Percentiles rank a stretch among this genome's conserved stretches.
Evolutionary conservation across 495 filamentous ascomycete species (phyloP).

Genomic region (Geoglossum glabrum): DNA sequence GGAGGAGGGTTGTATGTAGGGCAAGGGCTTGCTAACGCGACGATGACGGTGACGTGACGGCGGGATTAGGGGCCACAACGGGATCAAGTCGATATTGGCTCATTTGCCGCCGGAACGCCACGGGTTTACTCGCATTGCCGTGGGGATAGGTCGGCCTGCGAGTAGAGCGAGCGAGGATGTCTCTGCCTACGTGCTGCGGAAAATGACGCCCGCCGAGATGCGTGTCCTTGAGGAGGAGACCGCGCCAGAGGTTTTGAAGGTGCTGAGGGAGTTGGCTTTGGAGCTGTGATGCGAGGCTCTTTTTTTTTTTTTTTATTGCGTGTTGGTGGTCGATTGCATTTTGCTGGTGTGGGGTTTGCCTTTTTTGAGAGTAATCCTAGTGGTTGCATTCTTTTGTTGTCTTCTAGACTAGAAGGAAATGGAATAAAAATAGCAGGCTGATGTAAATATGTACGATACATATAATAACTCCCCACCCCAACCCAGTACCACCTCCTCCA

Average conservation of each 20-base stretch:
- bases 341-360: too few species aligned
- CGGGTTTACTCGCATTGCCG: constrained; percentile 32
- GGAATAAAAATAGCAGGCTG: too few species aligned
- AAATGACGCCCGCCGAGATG: constrained; percentile 33
- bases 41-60: background rate
- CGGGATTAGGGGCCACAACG: constrained; percentile 66
- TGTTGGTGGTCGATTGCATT: too few species aligned
- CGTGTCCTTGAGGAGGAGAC: constrained; percentile 21
- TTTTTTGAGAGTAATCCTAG: too few species aligned
- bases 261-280: background rate
- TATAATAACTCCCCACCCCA: too few species aligned
- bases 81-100: constrained; percentile 44
- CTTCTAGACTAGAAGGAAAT: too few species aligned
- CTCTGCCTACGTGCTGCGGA: constrained; percentile 44
- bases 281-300: background rate
- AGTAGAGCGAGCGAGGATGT: constrained; percentile 36
- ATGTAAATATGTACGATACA: too few species aligned
- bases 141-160: constrained; percentile 54
- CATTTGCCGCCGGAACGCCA: too few species aligned
- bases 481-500: too few species aligned
- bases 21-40: background rate
- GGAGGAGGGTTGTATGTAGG: too few species aligned
- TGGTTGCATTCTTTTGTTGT: too few species aligned
- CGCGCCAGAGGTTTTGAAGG: background rate
- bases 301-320: too few species aligned